A percentile compares a stretch with the other conserved stretches of the same genome.
Conservation (phyloP, 2,329 filamentous ascomycete genomes). For the Talaromyces verruculosus region DNA sequence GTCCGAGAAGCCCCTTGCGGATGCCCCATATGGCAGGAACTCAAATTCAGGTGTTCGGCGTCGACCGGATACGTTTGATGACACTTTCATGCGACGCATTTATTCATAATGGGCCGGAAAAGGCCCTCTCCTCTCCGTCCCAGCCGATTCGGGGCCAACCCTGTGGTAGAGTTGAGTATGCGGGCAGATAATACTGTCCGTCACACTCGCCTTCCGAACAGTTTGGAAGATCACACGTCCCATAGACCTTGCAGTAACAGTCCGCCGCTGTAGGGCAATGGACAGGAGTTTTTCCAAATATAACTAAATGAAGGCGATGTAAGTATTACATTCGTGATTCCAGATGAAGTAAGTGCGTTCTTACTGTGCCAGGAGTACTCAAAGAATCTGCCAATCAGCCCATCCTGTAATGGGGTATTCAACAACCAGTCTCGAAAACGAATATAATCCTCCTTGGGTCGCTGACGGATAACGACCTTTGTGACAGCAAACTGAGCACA, state of each 20-base stretch:
- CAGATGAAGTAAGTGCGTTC: not conserved
- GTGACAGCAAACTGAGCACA: slow-evolving; percentile 58
- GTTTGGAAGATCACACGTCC: slow-evolving; percentile 16
- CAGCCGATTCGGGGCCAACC: slow-evolving; percentile 18
- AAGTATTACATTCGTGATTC: not conserved
- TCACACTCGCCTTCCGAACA: slow-evolving; percentile 12
- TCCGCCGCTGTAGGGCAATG: slow-evolving; percentile 18
- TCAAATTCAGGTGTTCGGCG: not conserved
- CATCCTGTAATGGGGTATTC: slow-evolving; percentile 49
- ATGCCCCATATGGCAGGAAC: not conserved
- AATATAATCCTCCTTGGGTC: slow-evolving; percentile 49
- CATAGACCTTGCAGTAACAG: slow-evolving; percentile 21
- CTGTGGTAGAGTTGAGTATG: slow-evolving; percentile 16
- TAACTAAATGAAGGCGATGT: slow-evolving; percentile 1
- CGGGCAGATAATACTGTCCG: slow-evolving; percentile 16
- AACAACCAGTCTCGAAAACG: slow-evolving; percentile 54
- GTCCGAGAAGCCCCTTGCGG: not conserved
- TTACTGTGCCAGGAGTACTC: slow-evolving; percentile 54
- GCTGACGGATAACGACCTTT: slow-evolving; percentile 48
- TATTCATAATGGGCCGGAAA: slow-evolving; percentile 9
- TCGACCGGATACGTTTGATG: not conserved
- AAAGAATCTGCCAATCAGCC: slow-evolving; percentile 51
- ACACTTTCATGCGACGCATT: too few species aligned
- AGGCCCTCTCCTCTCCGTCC: slow-evolving; percentile 18
- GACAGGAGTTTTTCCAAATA: slow-evolving; percentile 18